Base-by-base conservation (phyloP, 1,139 yeast species). In the Sugiyamaella pinicola region DNA sequence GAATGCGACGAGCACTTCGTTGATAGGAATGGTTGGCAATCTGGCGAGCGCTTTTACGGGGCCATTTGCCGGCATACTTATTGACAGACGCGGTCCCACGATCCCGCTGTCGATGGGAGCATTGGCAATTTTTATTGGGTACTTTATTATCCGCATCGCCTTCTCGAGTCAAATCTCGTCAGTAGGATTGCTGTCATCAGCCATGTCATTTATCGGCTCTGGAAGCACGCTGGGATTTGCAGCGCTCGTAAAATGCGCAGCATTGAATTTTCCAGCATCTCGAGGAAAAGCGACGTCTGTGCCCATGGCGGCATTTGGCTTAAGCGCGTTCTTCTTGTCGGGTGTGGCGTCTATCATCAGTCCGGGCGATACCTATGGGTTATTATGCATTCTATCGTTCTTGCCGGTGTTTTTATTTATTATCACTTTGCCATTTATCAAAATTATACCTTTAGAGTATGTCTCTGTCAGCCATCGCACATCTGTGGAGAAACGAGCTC, bases 1-100 rank as follows among this genome's bases (percentile, higher is more conserved):
- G 56, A 65, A 77, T 4, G 87, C 83, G 10, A 76, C 84, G 0
- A 78, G 80, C 53, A 72, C 83, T 10, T 79, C 84, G 29, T 67
- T 75, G 22, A 78, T 83, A 3, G 87, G 86, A 2, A 73, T 82
- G 61, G 69, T 77, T 28, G 88, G 87, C 3, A 80, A 82, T 33
- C 66, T 83, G 37, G 85, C 87, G 1, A 77, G 80, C 54, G 82
- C 85, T 6, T 55, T 80, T 10, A 71, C 83, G 0, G 87, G 87
- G 0, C 87, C 87, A 1, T 55, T 80, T 6, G 83, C 86, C 0
- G 87, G 88, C 1, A 61, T 68, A 10, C 72, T 82, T 10, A 84
- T 83, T n/a, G 88, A 83, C 61, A 69, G 68, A 42, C 70, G 70
- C 17, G 86, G 86, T 2, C 82, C 81, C 53, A 72, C 80, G 2